Evolutionary conservation across 768 basidiomycete species (phyloP), one percentile per base, ranked within the genome.

Genomic region (Glaciozyma antarctica): DNA sequence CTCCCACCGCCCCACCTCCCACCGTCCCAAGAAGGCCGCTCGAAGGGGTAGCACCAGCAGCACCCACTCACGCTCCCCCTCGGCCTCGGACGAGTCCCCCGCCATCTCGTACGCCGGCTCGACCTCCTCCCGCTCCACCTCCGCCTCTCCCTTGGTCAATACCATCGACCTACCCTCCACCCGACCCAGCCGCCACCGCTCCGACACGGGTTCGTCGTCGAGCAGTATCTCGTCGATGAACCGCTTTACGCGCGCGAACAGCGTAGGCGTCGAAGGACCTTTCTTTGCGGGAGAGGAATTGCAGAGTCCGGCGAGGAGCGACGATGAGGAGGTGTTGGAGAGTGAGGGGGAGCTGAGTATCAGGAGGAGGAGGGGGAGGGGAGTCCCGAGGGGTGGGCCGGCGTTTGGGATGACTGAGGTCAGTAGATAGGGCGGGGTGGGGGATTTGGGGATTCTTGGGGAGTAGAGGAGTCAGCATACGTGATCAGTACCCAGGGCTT

Each of bases 231-330:
- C 34, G n/a, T 19, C 38, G 5, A 63, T 69, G 49, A 24, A 30
- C 30, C 64, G 68, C 28, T 44, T 41, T 13, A 41, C 63, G 43
- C 61, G 68, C 4, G 68, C 68, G 1, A 44, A 49, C 10, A 61
- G 58, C 1, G 47, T 69, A 19, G 68, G 68, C 6, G 52, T 66
- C 30, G 68, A 69, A 22, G 68, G 68, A 17, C 68, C 68, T 17
- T 34, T 69, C 4, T 63, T 69, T 13, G 63, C 26, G 7, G 49
- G 22, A 2, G 67, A 56, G 38, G 55, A 56, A 7, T 12, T 38
- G 34, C 21, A n/a, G 55, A 56, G 55, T 41, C 30, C 55, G 22
- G 32, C 34, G 17, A 22, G 34, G n/a, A 56, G 51, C 21, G 55
- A 56, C 22, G 34, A 41, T 12, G 30, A 56, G 38, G 34, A 56